phyloP scores from a whole-genome alignment of 225 moss, liverwort and hornwort species.

The Pseudisothecium myosuroides region DNA sequence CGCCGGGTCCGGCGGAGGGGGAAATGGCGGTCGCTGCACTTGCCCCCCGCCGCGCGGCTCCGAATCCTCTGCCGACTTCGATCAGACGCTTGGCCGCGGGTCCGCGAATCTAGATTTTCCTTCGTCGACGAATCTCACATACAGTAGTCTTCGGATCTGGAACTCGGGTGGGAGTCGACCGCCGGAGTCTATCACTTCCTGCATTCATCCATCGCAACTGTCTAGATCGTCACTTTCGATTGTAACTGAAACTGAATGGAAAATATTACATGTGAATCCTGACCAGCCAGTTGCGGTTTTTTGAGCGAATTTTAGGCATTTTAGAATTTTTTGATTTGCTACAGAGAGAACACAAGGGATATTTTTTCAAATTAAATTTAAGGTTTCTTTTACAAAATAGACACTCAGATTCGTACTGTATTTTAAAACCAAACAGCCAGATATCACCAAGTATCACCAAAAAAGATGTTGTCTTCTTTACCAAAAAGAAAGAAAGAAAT shows the following conservation, averaged over 20 bases:
- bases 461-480: neutral
- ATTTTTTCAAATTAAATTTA: neutral
- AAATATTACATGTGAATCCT: neutral
- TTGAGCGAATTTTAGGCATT: neutral
- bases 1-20: neutral
- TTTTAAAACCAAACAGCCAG: neutral
- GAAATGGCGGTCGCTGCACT: neutral
- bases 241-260: neutral
- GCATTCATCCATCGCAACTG: neutral
- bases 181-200: neutral
- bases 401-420: neutral
- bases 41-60: neutral
- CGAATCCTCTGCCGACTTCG: neutral
- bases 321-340: too few relatives aligned
- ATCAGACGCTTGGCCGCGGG: neutral
- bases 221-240: neutral
- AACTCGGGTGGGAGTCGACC: neutral
- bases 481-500: neutral
- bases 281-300: neutral
- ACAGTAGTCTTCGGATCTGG: neutral
- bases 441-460: neutral
- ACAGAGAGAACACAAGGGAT: neutral
- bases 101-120: neutral
- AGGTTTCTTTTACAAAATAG: too few relatives aligned
- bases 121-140: neutral